These are phyloP conservation scores for Pulveroboletus sp. DNA, from an alignment of 768 basidiomycete species.

Conservation along the genomic window DNA sequence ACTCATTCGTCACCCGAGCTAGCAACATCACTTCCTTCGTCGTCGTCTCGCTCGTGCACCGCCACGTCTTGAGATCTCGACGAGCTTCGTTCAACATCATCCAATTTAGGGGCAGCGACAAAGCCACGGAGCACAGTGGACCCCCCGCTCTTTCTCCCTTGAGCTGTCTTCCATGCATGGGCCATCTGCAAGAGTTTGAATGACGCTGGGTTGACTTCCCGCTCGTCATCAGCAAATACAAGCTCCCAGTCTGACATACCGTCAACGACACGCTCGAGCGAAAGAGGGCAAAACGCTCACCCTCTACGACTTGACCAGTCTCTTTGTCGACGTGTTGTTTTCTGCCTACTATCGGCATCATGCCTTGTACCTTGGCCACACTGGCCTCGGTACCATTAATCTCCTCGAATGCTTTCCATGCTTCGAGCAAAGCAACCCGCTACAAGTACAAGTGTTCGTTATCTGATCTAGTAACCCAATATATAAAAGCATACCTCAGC, in stretches of 20 bases:
- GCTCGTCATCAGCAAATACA: constrained; percentile 94
- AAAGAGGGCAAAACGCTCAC: constrained; percentile 35
- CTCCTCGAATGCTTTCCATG: constrained; percentile 94
- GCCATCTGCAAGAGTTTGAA: constrained; percentile 97
- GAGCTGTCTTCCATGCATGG: constrained; percentile 76
- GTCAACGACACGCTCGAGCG: background rate
- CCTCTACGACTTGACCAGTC: constrained; percentile 84
- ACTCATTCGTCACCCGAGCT: constrained; percentile 46
- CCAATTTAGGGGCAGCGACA: constrained; percentile 34
- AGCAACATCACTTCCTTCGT: constrained; percentile 46
- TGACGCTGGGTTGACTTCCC: constrained; percentile 85
- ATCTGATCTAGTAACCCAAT: background rate
- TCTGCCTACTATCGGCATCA: constrained; percentile 92
- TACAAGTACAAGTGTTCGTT: constrained; percentile 27
- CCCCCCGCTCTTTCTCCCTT: constrained; percentile 38
- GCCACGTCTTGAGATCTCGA: constrained; percentile 20
- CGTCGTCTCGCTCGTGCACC: constrained; percentile 22
- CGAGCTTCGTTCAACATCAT: constrained; percentile 1
- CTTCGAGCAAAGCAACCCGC: constrained; percentile 89
- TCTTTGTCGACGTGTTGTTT: constrained; percentile 78
- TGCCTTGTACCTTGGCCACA: constrained; percentile 75
- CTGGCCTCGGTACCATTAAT: constrained; percentile 68
- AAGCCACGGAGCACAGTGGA: constrained; percentile 44
- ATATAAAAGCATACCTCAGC: constrained; percentile 61
- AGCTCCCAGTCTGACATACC: constrained; percentile 79